Conservation (phyloP, 805 yeast species). For the Candida arabinofermentans region DNA sequence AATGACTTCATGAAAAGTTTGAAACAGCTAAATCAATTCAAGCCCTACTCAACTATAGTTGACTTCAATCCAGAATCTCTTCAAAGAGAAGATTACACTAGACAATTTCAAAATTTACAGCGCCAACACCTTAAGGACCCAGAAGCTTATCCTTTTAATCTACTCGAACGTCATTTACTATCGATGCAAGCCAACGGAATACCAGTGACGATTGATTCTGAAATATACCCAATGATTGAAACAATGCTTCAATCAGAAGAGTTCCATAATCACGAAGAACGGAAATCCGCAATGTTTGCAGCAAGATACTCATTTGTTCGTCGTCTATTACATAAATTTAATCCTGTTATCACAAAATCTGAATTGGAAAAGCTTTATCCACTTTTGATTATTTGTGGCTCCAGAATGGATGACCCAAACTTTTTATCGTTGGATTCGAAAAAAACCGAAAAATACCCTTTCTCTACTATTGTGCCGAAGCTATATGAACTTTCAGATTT, state of each 20-base stretch:
- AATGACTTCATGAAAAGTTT: background rate
- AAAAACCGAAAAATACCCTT: background rate
- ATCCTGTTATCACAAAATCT: slow-evolving; percentile 15
- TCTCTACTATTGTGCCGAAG: slow-evolving; percentile 13
- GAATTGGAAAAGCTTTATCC: slow-evolving; percentile 24
- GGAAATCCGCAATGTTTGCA: slow-evolving; percentile 15
- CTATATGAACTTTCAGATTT: slow-evolving; percentile 11
- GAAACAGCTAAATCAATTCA: background rate
- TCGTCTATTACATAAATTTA: slow-evolving; percentile 15
- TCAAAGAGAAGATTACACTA: slow-evolving; percentile 13
- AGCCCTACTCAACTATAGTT: background rate
- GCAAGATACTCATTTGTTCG: slow-evolving; percentile 18
- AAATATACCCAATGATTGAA: slow-evolving; percentile 18
- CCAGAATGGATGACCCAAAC: slow-evolving; percentile 22
- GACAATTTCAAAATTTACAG: slow-evolving; percentile 15
- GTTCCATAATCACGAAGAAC: slow-evolving; percentile 14
- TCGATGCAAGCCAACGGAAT: slow-evolving; percentile 29
- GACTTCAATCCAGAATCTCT: slow-evolving; percentile 13
- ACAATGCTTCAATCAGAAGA: slow-evolving; percentile 27
- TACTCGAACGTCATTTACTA: slow-evolving; percentile 20
- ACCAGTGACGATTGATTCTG: slow-evolving; percentile 16
- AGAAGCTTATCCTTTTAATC: slow-evolving; percentile 13
- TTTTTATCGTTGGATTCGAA: slow-evolving; percentile 16
- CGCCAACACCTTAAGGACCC: slow-evolving; percentile 20
- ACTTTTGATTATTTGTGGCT: slow-evolving; percentile 22